Evolutionary conservation across 441 rosid genomes (phyloP).

Genomic region (Jatropha podagrica): DNA sequence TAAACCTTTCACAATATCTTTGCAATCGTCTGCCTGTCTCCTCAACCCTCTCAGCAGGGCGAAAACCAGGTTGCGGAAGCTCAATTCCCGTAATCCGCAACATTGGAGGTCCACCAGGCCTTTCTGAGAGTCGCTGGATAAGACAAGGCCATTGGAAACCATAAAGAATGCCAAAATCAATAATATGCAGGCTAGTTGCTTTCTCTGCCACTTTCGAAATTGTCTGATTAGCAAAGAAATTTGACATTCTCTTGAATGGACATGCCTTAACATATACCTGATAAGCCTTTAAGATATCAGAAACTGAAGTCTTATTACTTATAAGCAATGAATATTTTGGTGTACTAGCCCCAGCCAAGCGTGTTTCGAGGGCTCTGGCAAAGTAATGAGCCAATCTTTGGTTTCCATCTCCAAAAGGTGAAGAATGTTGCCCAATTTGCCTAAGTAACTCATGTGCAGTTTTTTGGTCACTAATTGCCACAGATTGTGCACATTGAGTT

Average conservation of each 20-base stretch:
- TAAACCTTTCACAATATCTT: conserved; percentile 68
- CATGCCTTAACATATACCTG: conserved; percentile 51
- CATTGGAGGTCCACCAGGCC: conserved; percentile 63
- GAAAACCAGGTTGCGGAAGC: conserved; percentile 86
- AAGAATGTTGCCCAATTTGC: conserved; percentile 71
- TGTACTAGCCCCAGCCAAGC: conserved; percentile 56
- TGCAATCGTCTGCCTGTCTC: conserved; percentile 72
- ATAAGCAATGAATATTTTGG: conserved; percentile 37
- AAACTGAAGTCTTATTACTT: conserved; percentile 45
- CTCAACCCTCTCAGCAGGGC: conserved; percentile 74
- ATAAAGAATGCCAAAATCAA: conserved; percentile 85
- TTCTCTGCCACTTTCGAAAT: conserved; percentile 53
- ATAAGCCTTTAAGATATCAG: conserved; percentile 68
- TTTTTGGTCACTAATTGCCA: conserved; percentile 61
- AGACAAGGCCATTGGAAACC: conserved; percentile 99
- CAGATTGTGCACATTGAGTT: conserved; percentile 79
- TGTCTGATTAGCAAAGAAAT: conserved; percentile 57
- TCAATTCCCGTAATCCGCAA: conserved; percentile 86
- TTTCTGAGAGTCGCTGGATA: conserved; percentile 60
- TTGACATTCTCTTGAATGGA: conserved; percentile 69
- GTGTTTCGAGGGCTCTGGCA: conserved; percentile 70
- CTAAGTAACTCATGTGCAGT: conserved; percentile 57
- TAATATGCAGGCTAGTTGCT: conserved; percentile 62
- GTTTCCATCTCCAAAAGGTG: conserved; percentile 58
- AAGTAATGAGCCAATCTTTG: conserved; percentile 77